phyloP scores from a whole-genome alignment of 2,329 filamentous ascomycete species.

The Aspergillus proliferans region DNA sequence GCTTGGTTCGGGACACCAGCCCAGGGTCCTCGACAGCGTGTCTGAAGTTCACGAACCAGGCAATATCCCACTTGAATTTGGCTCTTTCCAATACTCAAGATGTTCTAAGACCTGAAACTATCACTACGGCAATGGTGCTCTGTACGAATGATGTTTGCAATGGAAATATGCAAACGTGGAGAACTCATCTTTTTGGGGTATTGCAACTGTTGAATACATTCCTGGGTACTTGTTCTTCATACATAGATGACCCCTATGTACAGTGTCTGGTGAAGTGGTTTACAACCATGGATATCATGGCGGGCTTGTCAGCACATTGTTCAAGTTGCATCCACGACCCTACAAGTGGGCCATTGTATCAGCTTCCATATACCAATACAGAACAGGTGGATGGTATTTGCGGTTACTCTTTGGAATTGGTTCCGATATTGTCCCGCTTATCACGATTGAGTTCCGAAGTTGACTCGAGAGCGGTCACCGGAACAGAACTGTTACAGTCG shows the following conservation, averaged over 20 bases:
- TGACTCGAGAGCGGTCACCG: no score
- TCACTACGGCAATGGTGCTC: constrained; percentile 23
- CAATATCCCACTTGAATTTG: constrained; percentile 18
- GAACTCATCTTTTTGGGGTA: constrained; percentile 21
- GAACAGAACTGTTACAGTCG: no score
- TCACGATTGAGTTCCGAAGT: no score
- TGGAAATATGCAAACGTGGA: constrained; percentile 22
- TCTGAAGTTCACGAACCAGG: constrained; percentile 22
- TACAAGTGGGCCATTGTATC: no score
- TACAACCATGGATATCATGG: constrained; percentile 21
- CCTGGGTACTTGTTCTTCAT: constrained; percentile 1
- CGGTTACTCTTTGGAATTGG: constrained; percentile 22
- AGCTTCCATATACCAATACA: background rate
- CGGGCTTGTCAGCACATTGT: constrained; percentile 14
- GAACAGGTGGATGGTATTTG: constrained; percentile 22
- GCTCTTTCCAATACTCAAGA: constrained; percentile 11
- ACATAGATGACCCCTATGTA: constrained; percentile 12
- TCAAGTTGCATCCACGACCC: no score
- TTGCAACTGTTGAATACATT: constrained; percentile 16
- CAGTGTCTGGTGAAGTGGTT: constrained; percentile 26
- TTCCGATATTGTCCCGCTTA: constrained; percentile 16
- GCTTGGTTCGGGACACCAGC: constrained; percentile 14
- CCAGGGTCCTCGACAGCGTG: constrained; percentile 9
- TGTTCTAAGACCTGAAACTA: constrained; percentile 15
- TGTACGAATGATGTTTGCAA: constrained; percentile 31